Evolutionary conservation across 176 grass and related monocot genomes (phyloP).

Genomic region (Urochloa ruziziensis): DNA sequence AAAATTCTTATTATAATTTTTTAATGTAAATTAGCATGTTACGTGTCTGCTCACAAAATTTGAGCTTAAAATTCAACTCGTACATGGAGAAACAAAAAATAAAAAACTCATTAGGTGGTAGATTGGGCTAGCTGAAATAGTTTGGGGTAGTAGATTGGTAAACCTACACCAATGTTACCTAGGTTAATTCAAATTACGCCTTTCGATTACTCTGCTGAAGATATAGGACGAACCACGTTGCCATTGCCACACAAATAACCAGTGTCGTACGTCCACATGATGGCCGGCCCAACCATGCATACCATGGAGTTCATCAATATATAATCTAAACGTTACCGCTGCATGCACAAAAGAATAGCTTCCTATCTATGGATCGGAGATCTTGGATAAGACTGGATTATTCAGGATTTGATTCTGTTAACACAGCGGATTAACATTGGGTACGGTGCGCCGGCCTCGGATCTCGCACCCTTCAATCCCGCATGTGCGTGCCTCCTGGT

Average conservation of each 20-base stretch:
- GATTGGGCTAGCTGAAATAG: too few species aligned
- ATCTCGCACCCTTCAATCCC: constrained; percentile 26
- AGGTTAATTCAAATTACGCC: too few species aligned
- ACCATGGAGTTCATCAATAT: neutral
- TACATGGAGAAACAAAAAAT: too few species aligned
- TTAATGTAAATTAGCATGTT: too few species aligned
- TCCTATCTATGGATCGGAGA: neutral
- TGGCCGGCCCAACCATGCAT: neutral
- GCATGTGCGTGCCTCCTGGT: constrained; percentile 39
- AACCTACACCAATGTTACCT: too few species aligned
- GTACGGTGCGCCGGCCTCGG: neutral
- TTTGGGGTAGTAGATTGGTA: too few species aligned
- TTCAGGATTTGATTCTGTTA: neutral
- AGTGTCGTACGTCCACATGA: constrained; percentile 23
- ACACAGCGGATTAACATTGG: neutral
- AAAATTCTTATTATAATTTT: too few species aligned
- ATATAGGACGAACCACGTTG: neutral
- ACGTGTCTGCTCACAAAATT: too few species aligned
- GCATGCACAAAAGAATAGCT: neutral
- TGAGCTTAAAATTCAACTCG: too few species aligned
- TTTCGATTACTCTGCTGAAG: neutral
- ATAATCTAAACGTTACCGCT: neutral
- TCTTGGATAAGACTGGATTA: constrained; percentile 1
- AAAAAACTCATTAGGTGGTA: too few species aligned
- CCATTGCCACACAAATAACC: constrained; percentile 8